phyloP scores from a whole-genome alignment of 2,329 filamentous ascomycete genomes.

The Lithohypha guttulata region DNA sequence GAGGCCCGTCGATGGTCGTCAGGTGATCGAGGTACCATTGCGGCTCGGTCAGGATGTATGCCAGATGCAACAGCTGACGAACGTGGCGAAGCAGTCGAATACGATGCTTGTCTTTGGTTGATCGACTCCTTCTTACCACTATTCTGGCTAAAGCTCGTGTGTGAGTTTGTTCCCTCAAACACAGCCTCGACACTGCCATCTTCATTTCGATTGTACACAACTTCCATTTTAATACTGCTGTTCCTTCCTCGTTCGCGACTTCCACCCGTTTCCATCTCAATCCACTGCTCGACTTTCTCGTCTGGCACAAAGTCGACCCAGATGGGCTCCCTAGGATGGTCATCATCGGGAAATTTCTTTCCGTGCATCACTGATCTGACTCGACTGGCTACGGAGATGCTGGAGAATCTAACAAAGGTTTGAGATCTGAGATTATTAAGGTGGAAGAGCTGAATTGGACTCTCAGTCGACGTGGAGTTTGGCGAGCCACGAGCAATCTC shows the following conservation, averaged over 20 bases:
- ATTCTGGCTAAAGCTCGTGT: conserved; percentile 2
- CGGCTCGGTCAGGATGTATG: conserved; percentile 2
- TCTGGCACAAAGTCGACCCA: conserved; percentile 86
- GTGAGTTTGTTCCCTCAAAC: conserved; percentile 41
- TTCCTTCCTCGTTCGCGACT: conserved; percentile 28
- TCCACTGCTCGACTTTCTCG: conserved; percentile 62
- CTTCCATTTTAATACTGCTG: conserved; percentile 53
- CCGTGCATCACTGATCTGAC: conserved; percentile 68
- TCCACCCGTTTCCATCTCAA: conserved; percentile 51
- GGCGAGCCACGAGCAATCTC: conserved; percentile 54
- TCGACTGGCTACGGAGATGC: conserved; percentile 58
- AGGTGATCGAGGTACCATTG: conserved; percentile 1
- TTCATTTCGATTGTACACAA: conserved; percentile 53
- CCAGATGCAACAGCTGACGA: conserved; percentile 8
- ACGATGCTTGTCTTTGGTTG: conserved; percentile 4
- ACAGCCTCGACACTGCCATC: conserved; percentile 48
- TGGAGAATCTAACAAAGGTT: conserved; percentile 66
- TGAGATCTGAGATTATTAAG: conserved; percentile 81
- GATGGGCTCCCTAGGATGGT: conserved; percentile 67
- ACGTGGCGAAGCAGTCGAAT: conserved; percentile 1
- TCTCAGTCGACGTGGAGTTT: conserved; percentile 37
- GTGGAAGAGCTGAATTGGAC: conserved; percentile 58
- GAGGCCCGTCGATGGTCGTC: conserved; percentile 7
- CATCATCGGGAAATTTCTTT: conserved; percentile 76
- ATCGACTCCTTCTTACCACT: background rate